phyloP scores from a whole-genome alignment of 2,329 filamentous ascomycete species.

The Hypoxylon sp. region DNA sequence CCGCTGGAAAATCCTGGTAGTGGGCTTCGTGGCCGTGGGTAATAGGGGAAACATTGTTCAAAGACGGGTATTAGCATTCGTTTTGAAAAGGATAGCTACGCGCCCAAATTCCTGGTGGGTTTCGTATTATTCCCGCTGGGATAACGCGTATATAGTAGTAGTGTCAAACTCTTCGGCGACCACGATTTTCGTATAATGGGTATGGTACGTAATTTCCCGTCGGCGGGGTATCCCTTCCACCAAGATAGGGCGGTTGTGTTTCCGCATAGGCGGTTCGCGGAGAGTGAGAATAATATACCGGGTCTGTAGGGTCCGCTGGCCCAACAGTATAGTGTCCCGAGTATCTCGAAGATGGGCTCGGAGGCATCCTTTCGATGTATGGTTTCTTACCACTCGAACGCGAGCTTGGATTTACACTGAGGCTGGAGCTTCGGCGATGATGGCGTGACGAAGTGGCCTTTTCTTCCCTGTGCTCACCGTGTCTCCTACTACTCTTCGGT shows the following conservation, averaged over 20 bases:
- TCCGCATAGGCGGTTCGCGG: slow-evolving; percentile 30
- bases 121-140: not conserved
- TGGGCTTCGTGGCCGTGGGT: slow-evolving; percentile 17
- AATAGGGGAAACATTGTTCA: slow-evolving; percentile 11
- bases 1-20: slow-evolving; percentile 18
- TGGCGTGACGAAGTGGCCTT: slow-evolving; percentile 26
- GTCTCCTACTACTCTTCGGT: slow-evolving; percentile 28
- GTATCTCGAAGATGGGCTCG: slow-evolving; percentile 29
- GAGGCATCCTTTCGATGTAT: slow-evolving; percentile 46
- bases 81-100: slow-evolving; percentile 21
- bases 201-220: slow-evolving; percentile 41
- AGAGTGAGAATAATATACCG: slow-evolving; percentile 27
- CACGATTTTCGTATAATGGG: slow-evolving; percentile 27
- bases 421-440: slow-evolving; percentile 37
- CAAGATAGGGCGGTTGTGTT: slow-evolving; percentile 18
- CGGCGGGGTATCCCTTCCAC: not conserved
- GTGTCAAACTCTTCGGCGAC: slow-evolving; percentile 26
- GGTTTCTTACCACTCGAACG: slow-evolving; percentile 39
- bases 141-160: not conserved
- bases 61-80: slow-evolving; percentile 23
- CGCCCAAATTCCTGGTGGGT: slow-evolving; percentile 1
- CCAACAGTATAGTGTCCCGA: slow-evolving; percentile 33
- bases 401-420: slow-evolving; percentile 26
- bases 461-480: slow-evolving; percentile 33
- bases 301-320: slow-evolving; percentile 15